Conservation (phyloP, 208 protist species). For the Willaertia magna region DNA sequence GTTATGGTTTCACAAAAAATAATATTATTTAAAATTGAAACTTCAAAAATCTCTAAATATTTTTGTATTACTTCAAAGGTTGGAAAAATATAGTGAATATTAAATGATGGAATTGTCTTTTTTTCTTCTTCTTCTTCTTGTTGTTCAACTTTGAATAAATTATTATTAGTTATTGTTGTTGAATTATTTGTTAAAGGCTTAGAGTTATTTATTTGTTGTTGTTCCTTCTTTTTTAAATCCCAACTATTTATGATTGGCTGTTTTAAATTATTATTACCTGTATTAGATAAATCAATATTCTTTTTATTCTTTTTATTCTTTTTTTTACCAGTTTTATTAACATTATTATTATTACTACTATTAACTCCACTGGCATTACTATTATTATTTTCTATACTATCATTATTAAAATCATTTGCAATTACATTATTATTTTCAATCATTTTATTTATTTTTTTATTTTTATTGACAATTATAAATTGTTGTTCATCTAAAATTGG, state of each 20-base stretch:
- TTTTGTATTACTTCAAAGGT: background rate
- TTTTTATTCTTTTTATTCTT: background rate
- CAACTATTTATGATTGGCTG: background rate
- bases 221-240: background rate
- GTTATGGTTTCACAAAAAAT: background rate
- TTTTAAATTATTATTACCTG: background rate
- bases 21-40: background rate
- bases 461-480: background rate
- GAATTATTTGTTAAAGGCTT: background rate
- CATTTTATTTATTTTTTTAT: background rate
- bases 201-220: background rate
- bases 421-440: background rate
- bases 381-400: background rate
- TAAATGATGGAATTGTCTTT: background rate
- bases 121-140: background rate
- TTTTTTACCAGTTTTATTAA: too few species aligned
- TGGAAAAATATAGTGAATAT: background rate
- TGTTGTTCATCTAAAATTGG: background rate
- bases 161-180: background rate
- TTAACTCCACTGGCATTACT: background rate
- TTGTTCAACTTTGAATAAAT: background rate
- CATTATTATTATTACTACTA: background rate
- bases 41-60: slow-evolving; percentile 3
- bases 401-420: background rate
- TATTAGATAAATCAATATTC: background rate